A percentile compares a stretch with the other conserved stretches of the same genome.
Evolutionary conservation across 2,329 filamentous ascomycete species (phyloP).

Genomic region (Keithomyces neogunnii): DNA sequence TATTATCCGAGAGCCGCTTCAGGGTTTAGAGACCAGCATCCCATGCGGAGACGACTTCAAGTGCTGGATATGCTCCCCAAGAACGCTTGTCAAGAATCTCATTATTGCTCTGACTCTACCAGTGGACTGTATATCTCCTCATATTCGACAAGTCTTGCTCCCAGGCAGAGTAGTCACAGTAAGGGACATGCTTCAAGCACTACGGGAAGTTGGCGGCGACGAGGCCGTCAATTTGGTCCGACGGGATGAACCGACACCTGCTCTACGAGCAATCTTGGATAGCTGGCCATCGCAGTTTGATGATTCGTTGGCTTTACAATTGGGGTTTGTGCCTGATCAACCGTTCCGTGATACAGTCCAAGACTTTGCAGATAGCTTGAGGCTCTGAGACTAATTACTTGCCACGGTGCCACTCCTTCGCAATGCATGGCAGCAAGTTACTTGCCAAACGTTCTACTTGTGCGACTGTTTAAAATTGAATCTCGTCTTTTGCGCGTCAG

Average conservation of each 20-base stretch:
- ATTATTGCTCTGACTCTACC: constrained; percentile 33
- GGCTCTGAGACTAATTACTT: background rate
- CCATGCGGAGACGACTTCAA: constrained; percentile 36
- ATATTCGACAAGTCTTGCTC: constrained; percentile 37
- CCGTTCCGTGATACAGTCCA: constrained; percentile 22
- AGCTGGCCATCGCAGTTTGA: constrained; percentile 47
- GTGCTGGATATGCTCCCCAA: constrained; percentile 45
- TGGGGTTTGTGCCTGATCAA: constrained; percentile 43
- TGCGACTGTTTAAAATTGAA: too few species aligned
- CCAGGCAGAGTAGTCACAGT: constrained; percentile 44
- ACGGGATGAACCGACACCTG: constrained; percentile 36
- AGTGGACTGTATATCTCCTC: constrained; percentile 24
- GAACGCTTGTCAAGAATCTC: constrained; percentile 40
- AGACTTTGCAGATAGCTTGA: constrained; percentile 15
- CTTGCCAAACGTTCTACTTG: too few species aligned
- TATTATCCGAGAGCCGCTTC: constrained; percentile 49
- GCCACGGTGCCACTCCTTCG: too few species aligned
- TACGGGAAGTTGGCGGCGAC: constrained; percentile 38
- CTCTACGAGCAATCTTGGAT: constrained; percentile 39
- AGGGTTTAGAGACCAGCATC: constrained; percentile 36
- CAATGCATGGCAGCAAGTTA: too few species aligned
- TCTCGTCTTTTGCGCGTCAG: too few species aligned
- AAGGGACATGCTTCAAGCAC: constrained; percentile 43
- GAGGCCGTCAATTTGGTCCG: constrained; percentile 34
- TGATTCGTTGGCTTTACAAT: constrained; percentile 37